Evolutionary conservation across 129 eudicot species (phyloP), one percentile per base, ranked within the genome.

Genomic region (Centrapalus pauciflorus): DNA sequence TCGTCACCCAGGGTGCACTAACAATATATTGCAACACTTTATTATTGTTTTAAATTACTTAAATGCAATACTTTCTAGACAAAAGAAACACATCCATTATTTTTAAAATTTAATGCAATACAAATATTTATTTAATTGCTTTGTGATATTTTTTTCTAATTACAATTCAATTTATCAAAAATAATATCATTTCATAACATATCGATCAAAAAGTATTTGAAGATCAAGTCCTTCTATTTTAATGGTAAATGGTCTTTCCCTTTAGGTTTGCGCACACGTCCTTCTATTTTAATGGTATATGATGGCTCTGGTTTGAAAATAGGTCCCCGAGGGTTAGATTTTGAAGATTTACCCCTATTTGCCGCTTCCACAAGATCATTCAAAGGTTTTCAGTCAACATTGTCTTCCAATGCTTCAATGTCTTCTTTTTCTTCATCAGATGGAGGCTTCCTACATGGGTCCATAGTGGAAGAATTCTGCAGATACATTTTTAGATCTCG

Each of bases 311-410:
- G 35, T 71, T 75, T 84, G 51, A 57, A 14, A 64, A 64, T 25
- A 61, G 84, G 45, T 40, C 82, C 87, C 55, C 55, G 82, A 25
- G 69, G 21, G 26, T 66, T 65, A 57, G 45, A 71, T 50, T 78
- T 84, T 5, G 77, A 77, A 34, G 83, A 68, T 58, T 81, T 84
- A 29, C 79, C 75, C 69, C 77, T 70, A 34, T 78, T 84, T 81
- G 87, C 87, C 10, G 61, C 90, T 70, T 81, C 90, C 69, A 78
- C 86, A 66, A 81, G 50, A 75, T 69, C 81, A 60, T 78, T 78
- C 55, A 78, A 76, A 27, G 87, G 87, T 48, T 81, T 84, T 84
- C 84, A 78, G 78, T 78, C 90, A 48, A 66, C 73, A 56, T 80
- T 74, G n/a, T 57, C 76, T 54, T 77, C 79, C 83, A 62, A 59